Evolutionary conservation across 345 rosid genomes (phyloP).

Genomic region (Toxicodendron radicans): DNA sequence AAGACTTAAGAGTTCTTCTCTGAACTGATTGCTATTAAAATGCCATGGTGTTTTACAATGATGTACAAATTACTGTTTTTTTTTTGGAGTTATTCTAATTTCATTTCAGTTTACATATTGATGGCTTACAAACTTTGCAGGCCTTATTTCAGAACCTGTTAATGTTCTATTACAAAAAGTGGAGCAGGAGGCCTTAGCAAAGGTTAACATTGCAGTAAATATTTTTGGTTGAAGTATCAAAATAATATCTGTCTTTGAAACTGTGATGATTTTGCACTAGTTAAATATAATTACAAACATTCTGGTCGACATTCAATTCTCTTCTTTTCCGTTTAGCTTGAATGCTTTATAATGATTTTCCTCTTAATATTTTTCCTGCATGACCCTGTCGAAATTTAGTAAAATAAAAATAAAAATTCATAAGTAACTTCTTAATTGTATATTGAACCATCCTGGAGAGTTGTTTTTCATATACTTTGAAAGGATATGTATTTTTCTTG

Average conservation of each 20-base stretch:
- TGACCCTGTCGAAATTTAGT: too few relatives aligned
- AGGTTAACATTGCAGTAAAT: conserved; percentile 38
- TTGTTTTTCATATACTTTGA: too few relatives aligned
- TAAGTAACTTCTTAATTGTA: too few relatives aligned
- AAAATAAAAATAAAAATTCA: too few relatives aligned
- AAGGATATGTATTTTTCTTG: too few relatives aligned
- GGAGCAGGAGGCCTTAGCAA: conserved; percentile 75
- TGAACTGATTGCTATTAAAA: not conserved
- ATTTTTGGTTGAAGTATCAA: not conserved
- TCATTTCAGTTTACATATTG: not conserved
- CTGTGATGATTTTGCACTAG: not conserved
- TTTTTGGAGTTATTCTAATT: not conserved
- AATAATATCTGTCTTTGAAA: not conserved
- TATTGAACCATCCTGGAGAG: too few relatives aligned
- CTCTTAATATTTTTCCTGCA: too few relatives aligned
- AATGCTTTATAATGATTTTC: too few relatives aligned
- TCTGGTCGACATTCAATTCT: too few relatives aligned
- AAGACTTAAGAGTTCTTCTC: not conserved
- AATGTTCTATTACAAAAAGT: conserved; percentile 60
- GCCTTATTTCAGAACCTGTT: conserved; percentile 64
- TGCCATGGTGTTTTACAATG: not conserved
- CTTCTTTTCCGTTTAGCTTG: too few relatives aligned
- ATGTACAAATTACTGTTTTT: not conserved
- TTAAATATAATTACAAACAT: too few relatives aligned
- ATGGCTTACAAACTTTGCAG: conserved; percentile 35